These are phyloP conservation scores for Tricholoma hemisulphureum DNA, from an alignment of 768 basidiomycete species.

Conservation along the genomic window DNA sequence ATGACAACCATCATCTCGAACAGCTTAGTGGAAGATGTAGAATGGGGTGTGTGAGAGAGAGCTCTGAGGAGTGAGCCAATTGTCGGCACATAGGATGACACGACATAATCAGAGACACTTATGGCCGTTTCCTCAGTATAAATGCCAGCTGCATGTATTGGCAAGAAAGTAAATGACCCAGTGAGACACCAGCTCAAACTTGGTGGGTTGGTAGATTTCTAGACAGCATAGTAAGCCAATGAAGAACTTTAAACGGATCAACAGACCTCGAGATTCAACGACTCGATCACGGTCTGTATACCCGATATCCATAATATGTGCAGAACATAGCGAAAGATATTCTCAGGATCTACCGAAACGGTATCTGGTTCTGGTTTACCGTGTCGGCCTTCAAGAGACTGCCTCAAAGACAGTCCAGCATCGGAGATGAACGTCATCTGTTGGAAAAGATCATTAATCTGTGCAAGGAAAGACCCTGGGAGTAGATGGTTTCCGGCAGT, in stretches of 20 bases:
- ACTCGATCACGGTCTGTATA: background rate
- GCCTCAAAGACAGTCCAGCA: background rate
- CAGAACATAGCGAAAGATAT: background rate
- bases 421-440: background rate
- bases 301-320: background rate
- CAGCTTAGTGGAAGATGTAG: background rate
- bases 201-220: background rate
- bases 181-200: background rate
- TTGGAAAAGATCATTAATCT: background rate
- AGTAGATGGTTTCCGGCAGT: background rate
- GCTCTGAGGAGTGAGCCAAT: background rate
- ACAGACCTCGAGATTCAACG: background rate
- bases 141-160: conserved; percentile 1
- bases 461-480: background rate
- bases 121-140: background rate
- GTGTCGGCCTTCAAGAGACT: background rate
- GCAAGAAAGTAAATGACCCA: background rate
- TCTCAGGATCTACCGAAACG: background rate
- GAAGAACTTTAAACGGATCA: background rate
- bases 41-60: background rate
- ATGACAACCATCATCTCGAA: background rate
- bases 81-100: background rate
- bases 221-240: background rate
- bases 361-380: background rate
- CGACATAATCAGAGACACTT: background rate